phyloP scores from a whole-genome alignment of 106 monocot genomes.

The Xerophyta viscosa region DNA sequence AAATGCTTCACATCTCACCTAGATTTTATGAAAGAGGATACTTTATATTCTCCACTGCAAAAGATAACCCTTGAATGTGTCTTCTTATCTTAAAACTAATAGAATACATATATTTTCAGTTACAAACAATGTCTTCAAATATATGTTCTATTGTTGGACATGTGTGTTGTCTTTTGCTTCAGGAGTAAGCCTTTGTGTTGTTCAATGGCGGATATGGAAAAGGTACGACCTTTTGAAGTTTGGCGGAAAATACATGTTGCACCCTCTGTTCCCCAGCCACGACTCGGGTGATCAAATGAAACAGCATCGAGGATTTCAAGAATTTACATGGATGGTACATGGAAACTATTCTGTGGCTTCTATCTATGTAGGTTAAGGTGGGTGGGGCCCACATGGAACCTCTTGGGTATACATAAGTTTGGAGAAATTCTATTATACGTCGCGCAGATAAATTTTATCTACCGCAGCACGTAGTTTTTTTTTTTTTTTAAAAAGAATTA shows the following conservation, averaged over 20 bases:
- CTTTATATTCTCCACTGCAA: too few species aligned
- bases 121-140: too few species aligned
- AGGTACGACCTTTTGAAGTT: conserved; percentile 62
- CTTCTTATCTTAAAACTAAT: too few species aligned
- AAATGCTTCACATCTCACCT: too few species aligned
- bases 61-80: too few species aligned
- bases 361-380: conserved; percentile 69
- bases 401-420: conserved; percentile 43
- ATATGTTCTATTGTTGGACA: too few species aligned
- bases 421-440: conserved; percentile 44
- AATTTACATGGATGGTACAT: conserved; percentile 97
- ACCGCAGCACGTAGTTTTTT: conserved; percentile 86
- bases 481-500: conserved; percentile 75
- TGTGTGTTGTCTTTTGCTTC: conserved; percentile 89
- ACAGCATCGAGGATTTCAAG: conserved; percentile 78
- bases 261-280: conserved; percentile 58
- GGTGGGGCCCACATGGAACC: conserved; percentile 50
- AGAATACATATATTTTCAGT: too few species aligned
- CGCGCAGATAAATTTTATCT: conserved; percentile 48
- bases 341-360: conserved; percentile 20
- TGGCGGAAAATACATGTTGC: conserved; percentile 78
- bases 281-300: conserved; percentile 93
- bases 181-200: conserved; percentile 76
- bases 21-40: too few species aligned
- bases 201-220: conserved; percentile 92